Evolutionary conservation across 2,329 filamentous ascomycete species (phyloP).

Genomic region (Exophiala oligosperma): DNA sequence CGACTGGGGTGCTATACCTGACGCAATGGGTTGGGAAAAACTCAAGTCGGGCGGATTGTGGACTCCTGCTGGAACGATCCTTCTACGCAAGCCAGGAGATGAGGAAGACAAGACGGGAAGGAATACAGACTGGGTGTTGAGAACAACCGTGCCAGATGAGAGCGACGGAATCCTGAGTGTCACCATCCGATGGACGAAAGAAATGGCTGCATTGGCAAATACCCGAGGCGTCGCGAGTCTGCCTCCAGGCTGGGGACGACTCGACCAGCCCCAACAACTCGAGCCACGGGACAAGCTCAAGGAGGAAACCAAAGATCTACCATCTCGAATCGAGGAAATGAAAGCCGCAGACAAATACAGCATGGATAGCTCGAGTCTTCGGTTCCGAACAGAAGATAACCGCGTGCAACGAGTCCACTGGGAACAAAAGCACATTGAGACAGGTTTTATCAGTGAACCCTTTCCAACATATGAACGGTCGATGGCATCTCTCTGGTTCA

Average conservation of each 20-base stretch:
- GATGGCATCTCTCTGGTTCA: slow-evolving; percentile 31
- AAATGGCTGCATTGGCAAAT: slow-evolving; percentile 45
- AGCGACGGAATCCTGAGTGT: slow-evolving; percentile 62
- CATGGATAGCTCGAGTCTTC: slow-evolving; percentile 30
- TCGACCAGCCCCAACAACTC: slow-evolving; percentile 28
- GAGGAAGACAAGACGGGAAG: slow-evolving; percentile 37
- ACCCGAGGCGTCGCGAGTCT: slow-evolving; percentile 53
- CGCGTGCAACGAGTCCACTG: slow-evolving; percentile 29
- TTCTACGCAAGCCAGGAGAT: slow-evolving; percentile 52
- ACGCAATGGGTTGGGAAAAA: slow-evolving; percentile 59
- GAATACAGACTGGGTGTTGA: slow-evolving; percentile 49
- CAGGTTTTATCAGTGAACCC: slow-evolving; percentile 22
- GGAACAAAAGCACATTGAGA: slow-evolving; percentile 29
- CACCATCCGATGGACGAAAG: slow-evolving; percentile 55
- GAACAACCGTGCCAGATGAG: slow-evolving; percentile 58
- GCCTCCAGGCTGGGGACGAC: slow-evolving; percentile 58
- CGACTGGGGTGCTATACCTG: slow-evolving; percentile 63
- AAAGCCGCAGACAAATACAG: slow-evolving; percentile 26
- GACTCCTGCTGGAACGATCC: slow-evolving; percentile 59
- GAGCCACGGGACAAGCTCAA: slow-evolving; percentile 18
- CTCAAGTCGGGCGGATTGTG: slow-evolving; percentile 59
- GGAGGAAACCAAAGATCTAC: slow-evolving; percentile 21
- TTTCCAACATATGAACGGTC: slow-evolving; percentile 20
- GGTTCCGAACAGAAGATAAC: slow-evolving; percentile 31
- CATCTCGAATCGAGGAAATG: slow-evolving; percentile 27